A percentile compares a stretch with the other conserved stretches of the same genome.
Evolutionary conservation across 805 yeast species (phyloP).

Genomic region (Candida ficus): DNA sequence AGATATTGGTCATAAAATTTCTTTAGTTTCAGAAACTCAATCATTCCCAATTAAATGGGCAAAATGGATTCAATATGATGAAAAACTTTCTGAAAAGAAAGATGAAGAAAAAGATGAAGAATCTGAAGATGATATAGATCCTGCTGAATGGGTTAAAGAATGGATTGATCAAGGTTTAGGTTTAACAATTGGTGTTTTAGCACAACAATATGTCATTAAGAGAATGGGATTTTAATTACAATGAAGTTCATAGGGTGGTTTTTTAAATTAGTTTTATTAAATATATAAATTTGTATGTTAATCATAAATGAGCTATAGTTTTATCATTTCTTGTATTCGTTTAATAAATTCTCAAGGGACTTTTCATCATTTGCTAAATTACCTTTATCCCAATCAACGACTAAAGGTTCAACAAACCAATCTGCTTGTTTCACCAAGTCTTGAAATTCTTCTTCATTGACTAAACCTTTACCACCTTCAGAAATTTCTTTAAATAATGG

Average conservation of each 20-base stretch:
- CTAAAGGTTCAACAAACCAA: constrained; percentile 38
- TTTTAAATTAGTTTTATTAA: too few species aligned
- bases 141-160: constrained; percentile 75
- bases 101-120: constrained; percentile 25
- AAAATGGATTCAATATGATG: constrained; percentile 61
- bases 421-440: constrained; percentile 10
- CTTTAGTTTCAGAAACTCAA: constrained; percentile 75
- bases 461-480: constrained; percentile 1
- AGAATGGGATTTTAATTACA: constrained; percentile 53
- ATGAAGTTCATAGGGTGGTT: too few species aligned
- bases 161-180: constrained; percentile 80
- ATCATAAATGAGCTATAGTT: too few species aligned
- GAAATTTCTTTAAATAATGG: constrained; percentile 13
- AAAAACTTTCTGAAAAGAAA: constrained; percentile 19
- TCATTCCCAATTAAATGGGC: constrained; percentile 90
- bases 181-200: constrained; percentile 76
- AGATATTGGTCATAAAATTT: constrained; percentile 75
- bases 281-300: too few species aligned
- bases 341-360: constrained; percentile 29
- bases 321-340: constrained; percentile 8
- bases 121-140: constrained; percentile 48
- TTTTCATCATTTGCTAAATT: constrained; percentile 45
- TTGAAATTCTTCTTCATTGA: constrained; percentile 11
- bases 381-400: constrained; percentile 61
- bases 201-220: constrained; percentile 85